These are phyloP conservation scores for Saccharomyces hybrid DNA, from an alignment of 1,139 yeast species.

Conservation along the genomic window DNA sequence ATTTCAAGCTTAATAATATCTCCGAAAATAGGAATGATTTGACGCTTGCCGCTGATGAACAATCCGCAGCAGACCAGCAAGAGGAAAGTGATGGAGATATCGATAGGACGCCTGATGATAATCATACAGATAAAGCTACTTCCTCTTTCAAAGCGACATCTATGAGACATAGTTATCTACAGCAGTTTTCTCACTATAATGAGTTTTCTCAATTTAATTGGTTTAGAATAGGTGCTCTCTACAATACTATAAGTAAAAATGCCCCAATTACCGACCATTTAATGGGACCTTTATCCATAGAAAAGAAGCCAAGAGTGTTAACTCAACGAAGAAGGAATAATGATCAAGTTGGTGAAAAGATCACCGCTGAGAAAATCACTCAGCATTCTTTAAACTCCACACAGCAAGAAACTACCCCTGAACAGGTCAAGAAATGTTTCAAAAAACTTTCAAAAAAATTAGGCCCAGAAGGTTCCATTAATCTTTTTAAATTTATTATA, in stretches of 20 bases:
- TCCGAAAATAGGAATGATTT: slow-evolving; percentile 6
- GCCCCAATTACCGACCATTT: slow-evolving; percentile 53
- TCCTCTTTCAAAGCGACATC: slow-evolving; percentile 15
- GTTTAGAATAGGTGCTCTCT: slow-evolving; percentile 52
- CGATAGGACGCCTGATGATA: slow-evolving; percentile 7
- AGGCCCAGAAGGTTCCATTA: slow-evolving; percentile 37
- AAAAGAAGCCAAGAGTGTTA: slow-evolving; percentile 39
- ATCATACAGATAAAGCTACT: slow-evolving; percentile 12
- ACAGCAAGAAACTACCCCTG: slow-evolving; percentile 51
- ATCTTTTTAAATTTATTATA: slow-evolving; percentile 57
- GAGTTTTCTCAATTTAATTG: slow-evolving; percentile 41
- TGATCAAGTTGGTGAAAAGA: slow-evolving; percentile 37
- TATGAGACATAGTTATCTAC: slow-evolving; percentile 13
- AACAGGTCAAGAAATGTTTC: slow-evolving; percentile 47
- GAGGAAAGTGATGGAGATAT: slow-evolving; percentile 11
- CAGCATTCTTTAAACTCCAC: slow-evolving; percentile 44
- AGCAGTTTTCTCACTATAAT: slow-evolving; percentile 22
- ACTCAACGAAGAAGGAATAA: slow-evolving; percentile 36
- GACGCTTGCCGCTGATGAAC: slow-evolving; percentile 17
- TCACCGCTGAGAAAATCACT: slow-evolving; percentile 49
- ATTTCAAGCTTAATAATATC: slow-evolving; percentile 18
- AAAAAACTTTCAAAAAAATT: slow-evolving; percentile 33
- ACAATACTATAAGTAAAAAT: slow-evolving; percentile 40
- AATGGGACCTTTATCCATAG: slow-evolving; percentile 65
- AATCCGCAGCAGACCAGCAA: slow-evolving; percentile 15